phyloP scores from a whole-genome alignment of 805 yeast species.

The Teunomyces gatunensis region DNA sequence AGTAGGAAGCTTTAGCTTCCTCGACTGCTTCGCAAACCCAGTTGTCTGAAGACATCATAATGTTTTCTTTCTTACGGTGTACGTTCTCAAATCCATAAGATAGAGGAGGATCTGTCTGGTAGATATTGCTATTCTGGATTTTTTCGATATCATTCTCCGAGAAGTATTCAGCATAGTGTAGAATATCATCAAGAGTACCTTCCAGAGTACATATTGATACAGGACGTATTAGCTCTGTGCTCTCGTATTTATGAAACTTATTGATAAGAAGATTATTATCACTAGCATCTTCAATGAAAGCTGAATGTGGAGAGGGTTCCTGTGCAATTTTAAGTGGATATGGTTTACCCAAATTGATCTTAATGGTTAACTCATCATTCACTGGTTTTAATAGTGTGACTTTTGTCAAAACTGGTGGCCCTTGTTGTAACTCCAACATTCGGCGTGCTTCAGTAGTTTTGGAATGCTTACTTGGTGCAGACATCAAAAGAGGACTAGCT shows the following conservation, averaged over 20 bases:
- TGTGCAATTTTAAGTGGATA: background rate
- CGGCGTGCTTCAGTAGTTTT: background rate
- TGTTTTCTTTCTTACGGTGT: background rate
- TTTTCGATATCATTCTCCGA: background rate
- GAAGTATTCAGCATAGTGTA: background rate
- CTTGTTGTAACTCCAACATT: background rate
- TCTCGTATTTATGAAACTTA: background rate
- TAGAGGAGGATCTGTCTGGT: background rate
- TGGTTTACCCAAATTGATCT: background rate
- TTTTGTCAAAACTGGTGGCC: too few species aligned
- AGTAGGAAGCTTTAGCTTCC: background rate
- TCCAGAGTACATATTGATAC: background rate
- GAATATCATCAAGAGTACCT: background rate
- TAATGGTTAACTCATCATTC: background rate
- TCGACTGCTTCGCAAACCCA: background rate
- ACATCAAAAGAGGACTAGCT: background rate
- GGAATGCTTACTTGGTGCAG: slow-evolving; percentile 1
- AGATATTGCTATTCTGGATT: background rate
- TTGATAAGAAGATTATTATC: background rate
- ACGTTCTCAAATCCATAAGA: background rate
- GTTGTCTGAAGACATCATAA: background rate
- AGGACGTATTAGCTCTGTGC: background rate
- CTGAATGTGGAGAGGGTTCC: background rate
- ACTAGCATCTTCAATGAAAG: background rate
- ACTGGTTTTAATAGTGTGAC: background rate